Percentiles rank a stretch among this genome's conserved stretches.
Conservation (phyloP, 192 early-diverging fungal species). For the Linnemannia elongata region DNA sequence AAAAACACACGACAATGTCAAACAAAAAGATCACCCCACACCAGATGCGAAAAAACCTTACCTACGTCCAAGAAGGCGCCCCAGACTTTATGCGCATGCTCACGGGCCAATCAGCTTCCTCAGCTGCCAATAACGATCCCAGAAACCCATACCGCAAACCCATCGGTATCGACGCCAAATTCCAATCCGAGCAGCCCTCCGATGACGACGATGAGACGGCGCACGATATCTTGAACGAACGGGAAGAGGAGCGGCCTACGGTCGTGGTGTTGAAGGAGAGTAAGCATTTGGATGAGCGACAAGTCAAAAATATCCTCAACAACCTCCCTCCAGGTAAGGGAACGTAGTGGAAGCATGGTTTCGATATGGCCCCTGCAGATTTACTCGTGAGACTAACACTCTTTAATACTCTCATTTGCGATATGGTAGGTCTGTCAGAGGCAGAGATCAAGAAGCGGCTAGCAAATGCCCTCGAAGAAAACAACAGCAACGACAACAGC, state of each 20-base stretch:
- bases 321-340: conserved; percentile 42
- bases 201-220: conserved; percentile 52
- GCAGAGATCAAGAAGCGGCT: conserved; percentile 42
- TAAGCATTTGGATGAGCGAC: conserved; percentile 56
- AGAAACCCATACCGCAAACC: conserved; percentile 53
- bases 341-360: no score
- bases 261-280: conserved; percentile 57
- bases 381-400: not conserved
- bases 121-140: conserved; percentile 35
- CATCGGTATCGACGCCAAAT: conserved; percentile 54
- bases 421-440: conserved; percentile 36
- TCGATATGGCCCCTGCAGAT: no score
- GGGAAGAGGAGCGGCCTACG: conserved; percentile 52
- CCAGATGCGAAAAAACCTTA: conserved; percentile 48
- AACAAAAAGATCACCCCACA: conserved; percentile 50
- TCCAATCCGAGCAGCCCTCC: conserved; percentile 22
- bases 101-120: conserved; percentile 36
- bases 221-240: conserved; percentile 50
- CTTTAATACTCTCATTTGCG: not conserved
- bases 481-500: not conserved
- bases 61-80: conserved; percentile 43
- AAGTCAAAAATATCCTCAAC: conserved; percentile 47
- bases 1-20: conserved; percentile 17
- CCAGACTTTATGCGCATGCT: conserved; percentile 58
- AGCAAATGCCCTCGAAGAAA: conserved; percentile 13